A percentile compares a stretch with the other conserved stretches of the same genome.
Conservation (phyloP, 1,284 basidiomycete species). For the Ustilago vetiveriae region DNA sequence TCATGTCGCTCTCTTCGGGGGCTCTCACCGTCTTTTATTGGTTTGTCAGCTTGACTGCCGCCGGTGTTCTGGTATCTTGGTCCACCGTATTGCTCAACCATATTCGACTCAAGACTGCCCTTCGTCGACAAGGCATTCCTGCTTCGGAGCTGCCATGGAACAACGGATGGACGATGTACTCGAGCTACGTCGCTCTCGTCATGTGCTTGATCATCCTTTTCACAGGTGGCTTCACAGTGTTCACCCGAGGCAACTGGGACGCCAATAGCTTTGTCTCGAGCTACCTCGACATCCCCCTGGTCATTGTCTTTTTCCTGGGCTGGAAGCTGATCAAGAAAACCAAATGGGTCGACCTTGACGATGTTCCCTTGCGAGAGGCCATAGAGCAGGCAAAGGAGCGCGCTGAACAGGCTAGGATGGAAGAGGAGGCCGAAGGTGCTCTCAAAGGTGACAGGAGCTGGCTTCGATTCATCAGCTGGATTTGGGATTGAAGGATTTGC, state of each 20-base stretch:
- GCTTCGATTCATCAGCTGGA: constrained; percentile 35
- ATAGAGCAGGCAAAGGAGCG: constrained; percentile 26
- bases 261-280: constrained; percentile 79
- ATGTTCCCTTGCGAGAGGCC: constrained; percentile 22
- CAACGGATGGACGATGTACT: constrained; percentile 59
- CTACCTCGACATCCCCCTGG: constrained; percentile 79
- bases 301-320: constrained; percentile 77
- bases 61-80: constrained; percentile 81
- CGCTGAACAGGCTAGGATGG: constrained; percentile 5
- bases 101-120: constrained; percentile 77
- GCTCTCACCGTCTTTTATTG: constrained; percentile 73
- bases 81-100: constrained; percentile 81
- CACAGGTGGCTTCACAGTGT: constrained; percentile 68
- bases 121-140: constrained; percentile 73
- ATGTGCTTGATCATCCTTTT: constrained; percentile 48
- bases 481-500: constrained; percentile 35
- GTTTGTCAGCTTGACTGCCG: constrained; percentile 73
- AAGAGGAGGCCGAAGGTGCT: constrained; percentile 20
- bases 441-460: constrained; percentile 16
- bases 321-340: constrained; percentile 49
- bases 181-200: constrained; percentile 37
- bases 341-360: constrained; percentile 27
- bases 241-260: constrained; percentile 50
- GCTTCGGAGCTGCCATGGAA: constrained; percentile 70
- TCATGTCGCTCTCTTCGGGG: constrained; percentile 69